phyloP scores from a whole-genome alignment of 2,329 filamentous ascomycete species.

The Lachnellula hyalina region DNA sequence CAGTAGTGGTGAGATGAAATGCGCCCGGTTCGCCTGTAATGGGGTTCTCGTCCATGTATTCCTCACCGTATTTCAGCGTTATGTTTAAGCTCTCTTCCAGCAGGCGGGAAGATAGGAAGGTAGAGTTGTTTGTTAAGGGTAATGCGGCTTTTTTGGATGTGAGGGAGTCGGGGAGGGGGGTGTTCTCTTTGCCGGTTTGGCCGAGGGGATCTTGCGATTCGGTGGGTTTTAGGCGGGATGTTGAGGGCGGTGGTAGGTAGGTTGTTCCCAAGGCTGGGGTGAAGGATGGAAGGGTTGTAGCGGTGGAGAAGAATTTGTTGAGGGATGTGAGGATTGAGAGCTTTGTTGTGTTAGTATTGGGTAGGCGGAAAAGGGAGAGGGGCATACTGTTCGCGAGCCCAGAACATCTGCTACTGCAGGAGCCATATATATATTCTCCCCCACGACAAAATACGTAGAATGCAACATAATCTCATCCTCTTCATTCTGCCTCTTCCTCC shows the following conservation, averaged over 20 bases:
- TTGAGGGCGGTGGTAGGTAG: constrained; percentile 26
- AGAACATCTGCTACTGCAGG: constrained; percentile 56
- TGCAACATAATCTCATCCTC: constrained; percentile 57
- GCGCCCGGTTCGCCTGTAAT: constrained; percentile 62
- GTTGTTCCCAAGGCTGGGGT: constrained; percentile 46
- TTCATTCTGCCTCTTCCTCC: constrained; percentile 49
- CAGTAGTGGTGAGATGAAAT: constrained; percentile 59
- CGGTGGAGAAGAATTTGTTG: constrained; percentile 30
- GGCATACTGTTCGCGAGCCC: constrained; percentile 50
- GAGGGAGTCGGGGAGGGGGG: constrained; percentile 41
- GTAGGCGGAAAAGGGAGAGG: not conserved
- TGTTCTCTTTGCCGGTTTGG: constrained; percentile 33
- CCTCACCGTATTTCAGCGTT: constrained; percentile 54
- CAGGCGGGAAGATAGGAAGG: constrained; percentile 24
- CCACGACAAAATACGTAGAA: constrained; percentile 58
- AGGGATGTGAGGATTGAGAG: constrained; percentile 26
- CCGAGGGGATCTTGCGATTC: constrained; percentile 17
- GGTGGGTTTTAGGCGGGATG: constrained; percentile 13
- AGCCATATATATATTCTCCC: constrained; percentile 63
- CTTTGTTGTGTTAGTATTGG: constrained; percentile 8
- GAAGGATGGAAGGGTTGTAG: constrained; percentile 34
- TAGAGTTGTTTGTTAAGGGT: constrained; percentile 19
- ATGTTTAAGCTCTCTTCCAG: constrained; percentile 54
- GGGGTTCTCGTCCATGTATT: constrained; percentile 64
- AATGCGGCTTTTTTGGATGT: constrained; percentile 19